Conservation (phyloP, 1,284 basidiomycete genomes). For the Ganoderma resinaceum region DNA sequence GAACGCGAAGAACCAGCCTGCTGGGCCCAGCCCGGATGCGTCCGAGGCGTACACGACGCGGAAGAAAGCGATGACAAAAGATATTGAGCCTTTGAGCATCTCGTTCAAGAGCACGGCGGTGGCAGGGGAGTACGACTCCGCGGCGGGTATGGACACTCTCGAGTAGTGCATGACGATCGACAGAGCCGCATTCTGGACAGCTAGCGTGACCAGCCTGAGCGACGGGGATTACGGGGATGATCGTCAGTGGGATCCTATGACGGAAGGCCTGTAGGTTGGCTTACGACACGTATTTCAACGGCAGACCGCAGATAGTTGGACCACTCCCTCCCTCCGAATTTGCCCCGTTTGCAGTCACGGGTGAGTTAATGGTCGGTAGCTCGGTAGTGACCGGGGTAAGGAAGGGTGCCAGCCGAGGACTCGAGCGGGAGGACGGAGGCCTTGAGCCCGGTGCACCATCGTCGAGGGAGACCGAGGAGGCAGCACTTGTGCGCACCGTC, state of each 20-base stretch:
- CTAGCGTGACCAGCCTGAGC: constrained; percentile 86
- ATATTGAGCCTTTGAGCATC: constrained; percentile 91
- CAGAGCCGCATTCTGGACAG: constrained; percentile 95
- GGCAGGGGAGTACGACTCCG: constrained; percentile 88
- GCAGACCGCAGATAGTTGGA: constrained; percentile 58
- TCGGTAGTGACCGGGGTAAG: constrained; percentile 42
- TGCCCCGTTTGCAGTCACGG: constrained; percentile 15
- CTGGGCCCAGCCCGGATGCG: constrained; percentile 35
- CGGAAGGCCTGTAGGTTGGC: constrained; percentile 35
- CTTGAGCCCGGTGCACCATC: constrained; percentile 36
- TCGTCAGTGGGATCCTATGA: neutral
- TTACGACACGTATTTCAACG: constrained; percentile 70
- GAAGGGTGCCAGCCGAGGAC: constrained; percentile 46
- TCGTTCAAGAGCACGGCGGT: constrained; percentile 95
- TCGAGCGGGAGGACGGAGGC: constrained; percentile 32
- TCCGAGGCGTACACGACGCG: constrained; percentile 42
- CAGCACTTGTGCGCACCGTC: constrained; percentile 43
- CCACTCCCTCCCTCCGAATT: constrained; percentile 34
- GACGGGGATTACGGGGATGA: constrained; percentile 7
- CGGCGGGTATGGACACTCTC: constrained; percentile 80
- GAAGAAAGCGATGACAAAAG: constrained; percentile 74
- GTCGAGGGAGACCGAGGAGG: constrained; percentile 41
- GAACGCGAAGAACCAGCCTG: constrained; percentile 49
- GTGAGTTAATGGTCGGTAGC: constrained; percentile 31
- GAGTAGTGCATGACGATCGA: constrained; percentile 98